A percentile compares a stretch with the other conserved stretches of the same genome.
phyloP scores from a whole-genome alignment of 768 basidiomycete species.

The Agaricus sinodeliciosus region DNA sequence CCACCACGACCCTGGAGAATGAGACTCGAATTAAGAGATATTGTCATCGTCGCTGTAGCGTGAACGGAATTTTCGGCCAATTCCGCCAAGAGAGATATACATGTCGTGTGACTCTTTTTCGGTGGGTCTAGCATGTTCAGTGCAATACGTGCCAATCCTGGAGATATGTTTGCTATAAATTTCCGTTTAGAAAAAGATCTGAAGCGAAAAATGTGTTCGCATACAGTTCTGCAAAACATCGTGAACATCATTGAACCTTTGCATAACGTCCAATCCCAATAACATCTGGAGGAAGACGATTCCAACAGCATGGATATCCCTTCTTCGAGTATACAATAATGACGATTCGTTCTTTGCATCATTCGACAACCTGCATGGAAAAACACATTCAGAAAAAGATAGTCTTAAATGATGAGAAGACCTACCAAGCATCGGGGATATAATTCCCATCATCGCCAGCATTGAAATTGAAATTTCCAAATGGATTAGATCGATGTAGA shows the following conservation, averaged over 20 bases:
- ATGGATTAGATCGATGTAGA: conserved; percentile 79
- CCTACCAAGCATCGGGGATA: conserved; percentile 42
- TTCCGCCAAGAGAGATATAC: conserved; percentile 51
- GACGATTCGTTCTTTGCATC: conserved; percentile 77
- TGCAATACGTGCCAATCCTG: conserved; percentile 42
- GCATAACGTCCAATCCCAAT: conserved; percentile 63
- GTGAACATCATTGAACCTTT: conserved; percentile 46
- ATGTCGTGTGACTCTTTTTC: conserved; percentile 52
- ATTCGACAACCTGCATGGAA: conserved; percentile 52
- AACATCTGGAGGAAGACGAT: conserved; percentile 83
- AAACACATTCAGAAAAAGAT: background rate
- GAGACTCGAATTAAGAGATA: no score
- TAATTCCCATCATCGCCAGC: conserved; percentile 24
- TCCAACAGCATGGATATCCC: conserved; percentile 81
- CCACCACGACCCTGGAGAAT: background rate
- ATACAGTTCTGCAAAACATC: conserved; percentile 53
- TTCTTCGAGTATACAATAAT: conserved; percentile 61
- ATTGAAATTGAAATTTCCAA: conserved; percentile 31
- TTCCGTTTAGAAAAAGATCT: background rate
- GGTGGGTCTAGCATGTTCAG: conserved; percentile 54
- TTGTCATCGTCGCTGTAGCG: background rate
- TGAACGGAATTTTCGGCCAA: conserved; percentile 31
- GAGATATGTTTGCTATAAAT: conserved; percentile 44
- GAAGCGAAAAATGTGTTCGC: conserved; percentile 14
- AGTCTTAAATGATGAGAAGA: background rate